phyloP scores from a whole-genome alignment of 2,329 filamentous ascomycete genomes.

The Aspergillus sp. region DNA sequence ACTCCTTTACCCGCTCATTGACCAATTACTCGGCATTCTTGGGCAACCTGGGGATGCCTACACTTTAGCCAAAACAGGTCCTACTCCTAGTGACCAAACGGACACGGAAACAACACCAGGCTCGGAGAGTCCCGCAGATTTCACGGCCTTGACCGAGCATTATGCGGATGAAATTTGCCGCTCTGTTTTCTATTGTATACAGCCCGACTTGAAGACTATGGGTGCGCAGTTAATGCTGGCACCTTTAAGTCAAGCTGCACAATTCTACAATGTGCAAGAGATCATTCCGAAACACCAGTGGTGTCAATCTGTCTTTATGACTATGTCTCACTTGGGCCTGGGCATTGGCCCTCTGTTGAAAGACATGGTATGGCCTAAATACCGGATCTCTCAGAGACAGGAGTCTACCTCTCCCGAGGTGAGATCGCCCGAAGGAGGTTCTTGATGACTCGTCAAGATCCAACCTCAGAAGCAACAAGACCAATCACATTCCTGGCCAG shows the following conservation, averaged over 20 bases:
- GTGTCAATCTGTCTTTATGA: conserved; percentile 20
- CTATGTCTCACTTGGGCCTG: conserved; percentile 14
- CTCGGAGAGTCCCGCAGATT: conserved; percentile 2
- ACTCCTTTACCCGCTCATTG: conserved; percentile 21
- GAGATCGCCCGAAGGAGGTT: neutral
- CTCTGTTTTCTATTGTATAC: conserved; percentile 17
- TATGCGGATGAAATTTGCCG: conserved; percentile 21
- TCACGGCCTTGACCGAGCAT: conserved; percentile 17
- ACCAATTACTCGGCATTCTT: conserved; percentile 15
- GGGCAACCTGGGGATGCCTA: neutral
- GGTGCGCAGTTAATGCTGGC: conserved; percentile 17
- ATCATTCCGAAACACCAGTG: conserved; percentile 15
- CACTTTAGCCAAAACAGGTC: neutral
- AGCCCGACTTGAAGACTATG: conserved; percentile 21
- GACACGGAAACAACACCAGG: neutral
- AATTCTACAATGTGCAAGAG: conserved; percentile 17
- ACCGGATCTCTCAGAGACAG: conserved; percentile 10
- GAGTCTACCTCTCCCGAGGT: neutral
- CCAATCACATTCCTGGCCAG: neutral
- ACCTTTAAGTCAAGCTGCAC: conserved; percentile 19
- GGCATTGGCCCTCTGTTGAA: conserved; percentile 20
- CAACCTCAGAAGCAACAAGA: neutral
- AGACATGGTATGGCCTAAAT: conserved; percentile 22
- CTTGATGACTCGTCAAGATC: neutral
- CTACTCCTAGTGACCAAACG: neutral